These are phyloP conservation scores for Talaromyces stipitatus DNA, from an alignment of 495 filamentous ascomycete genomes.

Conservation along the genomic window DNA sequence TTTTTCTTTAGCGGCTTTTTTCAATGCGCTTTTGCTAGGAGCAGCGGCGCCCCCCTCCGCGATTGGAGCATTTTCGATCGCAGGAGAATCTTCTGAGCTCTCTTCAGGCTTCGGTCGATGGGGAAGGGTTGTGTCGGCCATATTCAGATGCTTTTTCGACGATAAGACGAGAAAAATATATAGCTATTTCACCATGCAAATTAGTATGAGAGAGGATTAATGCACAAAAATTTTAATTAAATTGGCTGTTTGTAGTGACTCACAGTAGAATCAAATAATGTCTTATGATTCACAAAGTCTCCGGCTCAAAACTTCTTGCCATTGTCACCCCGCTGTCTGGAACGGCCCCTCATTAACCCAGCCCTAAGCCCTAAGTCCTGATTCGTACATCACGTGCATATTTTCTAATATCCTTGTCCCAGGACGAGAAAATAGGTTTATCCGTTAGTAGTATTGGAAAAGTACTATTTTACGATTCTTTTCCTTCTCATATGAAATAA, in stretches of 20 bases:
- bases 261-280: neutral
- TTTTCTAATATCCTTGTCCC: neutral
- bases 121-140: slow-evolving; percentile 42
- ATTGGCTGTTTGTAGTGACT: neutral
- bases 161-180: neutral
- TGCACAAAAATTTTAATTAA: neutral
- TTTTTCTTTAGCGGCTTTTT: slow-evolving; percentile 62
- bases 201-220: neutral
- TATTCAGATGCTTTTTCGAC: slow-evolving; percentile 9
- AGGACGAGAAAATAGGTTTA: no score
- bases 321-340: neutral
- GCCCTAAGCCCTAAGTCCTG: slow-evolving; percentile 39
- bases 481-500: no score
- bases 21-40: slow-evolving; percentile 57
- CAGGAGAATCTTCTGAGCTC: slow-evolving; percentile 20
- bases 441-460: no score
- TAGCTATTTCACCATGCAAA: neutral
- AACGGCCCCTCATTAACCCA: slow-evolving; percentile 5
- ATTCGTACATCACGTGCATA: slow-evolving; percentile 17
- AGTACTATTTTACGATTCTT: no score
- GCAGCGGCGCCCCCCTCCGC: slow-evolving; percentile 31
- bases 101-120: slow-evolving; percentile 41
- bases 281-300: neutral
- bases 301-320: slow-evolving; percentile 3
- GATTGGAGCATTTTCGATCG: slow-evolving; percentile 8